Base-by-base conservation (phyloP, 805 yeast genomes). In the Alloascoidea africana region DNA sequence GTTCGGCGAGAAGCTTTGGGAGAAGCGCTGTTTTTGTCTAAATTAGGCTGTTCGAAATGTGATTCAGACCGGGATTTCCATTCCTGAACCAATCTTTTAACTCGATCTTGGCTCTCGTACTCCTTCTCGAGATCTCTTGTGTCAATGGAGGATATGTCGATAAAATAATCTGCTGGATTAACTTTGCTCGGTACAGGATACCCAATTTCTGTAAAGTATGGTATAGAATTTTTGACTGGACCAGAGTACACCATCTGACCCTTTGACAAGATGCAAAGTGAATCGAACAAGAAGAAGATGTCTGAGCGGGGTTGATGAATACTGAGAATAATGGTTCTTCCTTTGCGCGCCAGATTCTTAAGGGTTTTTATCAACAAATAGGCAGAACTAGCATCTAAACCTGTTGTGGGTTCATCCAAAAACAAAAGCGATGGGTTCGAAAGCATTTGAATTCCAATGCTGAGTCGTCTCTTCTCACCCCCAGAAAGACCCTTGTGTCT, bases 371-470 rank as follows among this genome's bases (percentile, higher is more conserved):
- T 68, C 27, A 84, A 60, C 39, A 74, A 58, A 44, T 65, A 69
- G 0, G 94, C 87, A 8, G 86, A 75, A 42, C 73, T 74, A 3
- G 93, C 76, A 54, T 84, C 94, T 23, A 84, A 57, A 0, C 94
- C 94, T 0, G 94, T 83, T 1, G 94, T 84, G 4, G 94, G 94
- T 47, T 84, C 94, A 53, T 84, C 95, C 33, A 84, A 55, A 47
- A 83, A 83, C 42, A 85, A 55, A 2, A 84, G 59, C 0, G 86
- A 72, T 0, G 94, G 94, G 44, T 75, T 79, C 4, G 81, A 70
- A 36, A 84, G 61, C 50, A 84, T 58, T 52, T 84, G 94, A 14
- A 83, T 70, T 0, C 84, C 94, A 27, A 84, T 68, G 34, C 87
- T 76, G 3, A 81, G 65, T 41, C 94, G 56, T 48, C 94, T 55